Conservation (phyloP, 768 basidiomycete species). For the Tulasnella sp. region DNA sequence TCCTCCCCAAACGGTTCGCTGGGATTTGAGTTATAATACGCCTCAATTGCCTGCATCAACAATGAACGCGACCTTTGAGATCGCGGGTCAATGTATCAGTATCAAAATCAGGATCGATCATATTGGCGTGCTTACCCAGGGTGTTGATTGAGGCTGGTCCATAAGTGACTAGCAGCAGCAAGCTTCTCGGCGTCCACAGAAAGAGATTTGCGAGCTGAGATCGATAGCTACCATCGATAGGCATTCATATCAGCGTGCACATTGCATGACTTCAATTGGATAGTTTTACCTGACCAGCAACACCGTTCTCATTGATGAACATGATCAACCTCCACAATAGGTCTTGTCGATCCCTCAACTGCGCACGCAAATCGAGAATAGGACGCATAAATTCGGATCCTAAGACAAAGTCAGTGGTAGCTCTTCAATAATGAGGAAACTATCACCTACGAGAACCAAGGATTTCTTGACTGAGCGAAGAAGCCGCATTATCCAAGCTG, state of each 20-base stretch:
- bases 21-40: constrained; percentile 51
- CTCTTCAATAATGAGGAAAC: not conserved
- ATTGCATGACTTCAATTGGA: not conserved
- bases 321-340: constrained; percentile 8
- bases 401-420: not conserved
- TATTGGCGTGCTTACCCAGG: not conserved
- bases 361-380: constrained; percentile 2
- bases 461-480: constrained; percentile 13
- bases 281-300: constrained; percentile 3
- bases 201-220: constrained; percentile 6
- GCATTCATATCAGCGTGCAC: not conserved
- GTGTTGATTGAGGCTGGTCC: constrained; percentile 7
- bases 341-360: constrained; percentile 1
- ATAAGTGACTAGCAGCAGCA: constrained; percentile 10
- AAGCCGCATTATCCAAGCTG: constrained; percentile 12
- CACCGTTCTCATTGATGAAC: constrained; percentile 13
- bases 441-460: constrained; percentile 11
- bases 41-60: constrained; percentile 48
- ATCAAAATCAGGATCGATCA: not conserved
- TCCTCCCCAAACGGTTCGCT: constrained; percentile 55
- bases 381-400: constrained; percentile 1
- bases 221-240: constrained; percentile 5
- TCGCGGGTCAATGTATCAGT: not conserved
- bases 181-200: constrained; percentile 15
- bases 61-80: constrained; percentile 24